phyloP scores from a whole-genome alignment of 2,329 filamentous ascomycete genomes.

The Chalaropsis ovoidea region DNA sequence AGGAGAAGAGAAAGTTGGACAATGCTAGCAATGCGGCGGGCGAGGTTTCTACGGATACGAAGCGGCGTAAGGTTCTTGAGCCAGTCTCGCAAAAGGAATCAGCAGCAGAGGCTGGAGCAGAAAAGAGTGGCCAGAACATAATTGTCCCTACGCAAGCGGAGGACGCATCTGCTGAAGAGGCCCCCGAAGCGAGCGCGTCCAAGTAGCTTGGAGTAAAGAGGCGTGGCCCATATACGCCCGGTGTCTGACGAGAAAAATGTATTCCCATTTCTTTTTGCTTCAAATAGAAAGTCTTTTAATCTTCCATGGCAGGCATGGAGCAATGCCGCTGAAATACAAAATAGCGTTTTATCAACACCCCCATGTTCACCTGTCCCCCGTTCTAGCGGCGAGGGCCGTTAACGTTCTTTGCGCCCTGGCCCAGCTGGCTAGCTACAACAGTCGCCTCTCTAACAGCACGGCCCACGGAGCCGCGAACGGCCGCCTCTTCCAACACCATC shows the following conservation, averaged over 20 bases:
- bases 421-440: constrained; percentile 56
- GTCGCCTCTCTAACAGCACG: constrained; percentile 62
- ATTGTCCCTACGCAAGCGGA: background rate
- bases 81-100: background rate
- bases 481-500: constrained; percentile 62
- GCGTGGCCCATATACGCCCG: background rate
- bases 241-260: background rate
- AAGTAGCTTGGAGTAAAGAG: background rate
- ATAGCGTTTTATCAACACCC: constrained; percentile 16
- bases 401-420: constrained; percentile 35
- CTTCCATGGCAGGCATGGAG: background rate
- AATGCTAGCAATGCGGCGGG: background rate
- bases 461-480: constrained; percentile 55
- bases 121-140: background rate
- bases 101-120: background rate
- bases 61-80: constrained; percentile 1
- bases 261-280: background rate
- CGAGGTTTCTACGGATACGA: background rate
- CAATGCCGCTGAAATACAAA: constrained; percentile 21
- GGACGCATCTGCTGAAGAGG: background rate
- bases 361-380: constrained; percentile 22
- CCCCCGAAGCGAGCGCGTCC: background rate
- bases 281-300: background rate
- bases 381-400: constrained; percentile 31
- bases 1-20: constrained; percentile 15